Evolutionary conservation across 2,329 filamentous ascomycete species (phyloP).

Genomic region (Colletotrichum liriopes): DNA sequence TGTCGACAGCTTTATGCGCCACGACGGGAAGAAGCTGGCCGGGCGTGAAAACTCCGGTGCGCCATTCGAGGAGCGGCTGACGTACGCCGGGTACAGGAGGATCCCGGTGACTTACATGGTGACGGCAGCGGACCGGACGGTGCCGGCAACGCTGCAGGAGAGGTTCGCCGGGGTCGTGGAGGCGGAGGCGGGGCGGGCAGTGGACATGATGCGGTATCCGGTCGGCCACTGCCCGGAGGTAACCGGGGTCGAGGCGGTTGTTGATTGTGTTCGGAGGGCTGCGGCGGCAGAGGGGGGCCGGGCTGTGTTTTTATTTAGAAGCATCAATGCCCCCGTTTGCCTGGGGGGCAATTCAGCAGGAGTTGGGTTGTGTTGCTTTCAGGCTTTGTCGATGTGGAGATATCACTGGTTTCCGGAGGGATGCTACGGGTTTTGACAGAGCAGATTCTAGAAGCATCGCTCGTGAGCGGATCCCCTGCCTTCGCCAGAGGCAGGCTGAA

Average conservation of each 20-base stretch:
- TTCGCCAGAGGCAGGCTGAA: not conserved
- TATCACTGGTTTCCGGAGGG: not conserved
- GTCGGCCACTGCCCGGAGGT: slow-evolving; percentile 27
- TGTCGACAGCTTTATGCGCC: not conserved
- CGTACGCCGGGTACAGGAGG: not conserved
- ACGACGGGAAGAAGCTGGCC: slow-evolving; percentile 11
- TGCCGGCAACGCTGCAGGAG: slow-evolving; percentile 16
- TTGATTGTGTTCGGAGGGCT: slow-evolving; percentile 11
- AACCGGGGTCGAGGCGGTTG: slow-evolving; percentile 2
- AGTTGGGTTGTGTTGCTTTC: not conserved
- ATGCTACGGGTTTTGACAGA: not conserved
- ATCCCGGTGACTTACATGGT: slow-evolving; percentile 15
- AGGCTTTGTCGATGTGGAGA: not conserved
- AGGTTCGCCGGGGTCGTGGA: slow-evolving; percentile 17
- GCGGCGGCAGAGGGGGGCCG: not conserved
- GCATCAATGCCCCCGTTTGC: not conserved
- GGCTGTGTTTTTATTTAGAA: slow-evolving; percentile 7
- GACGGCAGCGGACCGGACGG: not conserved
- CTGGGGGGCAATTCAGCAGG: not conserved
- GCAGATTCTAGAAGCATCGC: slow-evolving; percentile 3
- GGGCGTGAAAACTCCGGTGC: slow-evolving; percentile 8
- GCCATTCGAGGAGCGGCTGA: slow-evolving; percentile 6
- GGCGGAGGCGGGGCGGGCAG: slow-evolving; percentile 20
- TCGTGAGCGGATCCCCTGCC: not conserved
- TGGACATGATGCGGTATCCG: slow-evolving; percentile 24